Evolutionary conservation across 1,284 basidiomycete genomes (phyloP), one percentile per base, ranked within the genome.

Genomic region (Ustilago crameri): DNA sequence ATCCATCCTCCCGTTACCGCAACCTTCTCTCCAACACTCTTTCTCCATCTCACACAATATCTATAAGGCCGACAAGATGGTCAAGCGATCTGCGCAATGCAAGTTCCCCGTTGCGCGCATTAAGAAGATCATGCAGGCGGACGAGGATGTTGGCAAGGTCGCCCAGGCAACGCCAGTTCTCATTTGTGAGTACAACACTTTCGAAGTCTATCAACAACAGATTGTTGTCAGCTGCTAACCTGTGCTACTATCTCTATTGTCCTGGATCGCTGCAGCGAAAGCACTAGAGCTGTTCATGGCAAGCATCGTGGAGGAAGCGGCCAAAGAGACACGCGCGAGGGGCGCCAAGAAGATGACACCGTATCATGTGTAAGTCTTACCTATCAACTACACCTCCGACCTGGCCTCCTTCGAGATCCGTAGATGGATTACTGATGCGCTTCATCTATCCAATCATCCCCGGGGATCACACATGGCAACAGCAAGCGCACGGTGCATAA

Each of bases 91-190:
- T 9, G 68, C 73, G 38, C 67, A 76, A 35, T 69, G 70, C 71
- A 82, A 82, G 50, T 83, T 83, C 38, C 81, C 81, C 32, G 81
- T 83, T 7, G 95, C 95, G 8, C 89, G 95, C 54, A 98, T 98
- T 86, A 98, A 98, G 88, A 93, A 95, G 86, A 97, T 98, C 66
- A 98, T 98, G 93, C 95, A 98, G 86, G 94, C 95, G 84, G 95
- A 99, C 83, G 96, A 99, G 83, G 95, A 99, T 83, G 95, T 98
- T 17, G 95, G 96, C 57, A 99, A 99, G 85, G 93, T 99, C 18
- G 95, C 96, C 1, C 93, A 94, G 81, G 95, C 93, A 15, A 97
- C 95, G 5, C 96, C 96, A 0, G 89, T 98, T 60, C 92, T 97
- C 68, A 96, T 98, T 78, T 98, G 96, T 98, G 82, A 84, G 93